Evolutionary conservation across 352 stramenopile species (phyloP).

Genomic region (Achlya hypogyna): DNA sequence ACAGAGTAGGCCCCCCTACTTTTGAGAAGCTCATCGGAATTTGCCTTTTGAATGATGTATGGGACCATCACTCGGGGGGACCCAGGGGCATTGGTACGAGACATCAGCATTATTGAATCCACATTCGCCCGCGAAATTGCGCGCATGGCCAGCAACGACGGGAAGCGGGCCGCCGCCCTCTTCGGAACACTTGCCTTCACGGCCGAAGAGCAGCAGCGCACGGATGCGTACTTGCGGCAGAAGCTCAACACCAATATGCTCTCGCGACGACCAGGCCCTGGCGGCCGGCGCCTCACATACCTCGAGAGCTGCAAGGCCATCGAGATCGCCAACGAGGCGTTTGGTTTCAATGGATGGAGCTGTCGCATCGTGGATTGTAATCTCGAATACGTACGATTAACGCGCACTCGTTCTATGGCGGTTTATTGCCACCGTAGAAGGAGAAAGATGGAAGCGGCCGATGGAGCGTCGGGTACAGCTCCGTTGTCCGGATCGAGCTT

Average conservation of each 20-base stretch:
- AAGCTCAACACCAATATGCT: constrained; percentile 76
- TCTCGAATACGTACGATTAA: constrained; percentile 68
- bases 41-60: not conserved
- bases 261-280: constrained; percentile 48
- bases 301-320: constrained; percentile 86
- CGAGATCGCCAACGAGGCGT: constrained; percentile 80
- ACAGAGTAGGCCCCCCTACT: not conserved
- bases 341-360: constrained; percentile 83
- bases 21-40: not conserved
- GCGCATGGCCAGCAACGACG: not conserved
- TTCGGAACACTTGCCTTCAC: constrained; percentile 61
- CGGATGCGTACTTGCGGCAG: constrained; percentile 67
- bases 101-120: too few relatives aligned
- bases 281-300: constrained; percentile 70
- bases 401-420: not conserved
- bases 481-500: constrained; percentile 72
- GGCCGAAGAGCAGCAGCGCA: constrained; percentile 35
- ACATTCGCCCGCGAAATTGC: too few relatives aligned
- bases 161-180: constrained; percentile 2
- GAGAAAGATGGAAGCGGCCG: constrained; percentile 50
- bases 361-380: constrained; percentile 78
- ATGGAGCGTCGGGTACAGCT: constrained; percentile 71
- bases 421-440: constrained; percentile 27
- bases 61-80: not conserved
- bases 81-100: not conserved